Evolutionary conservation across 2,329 filamentous ascomycete genomes (phyloP).

Genomic region (Botrytis medusae): DNA sequence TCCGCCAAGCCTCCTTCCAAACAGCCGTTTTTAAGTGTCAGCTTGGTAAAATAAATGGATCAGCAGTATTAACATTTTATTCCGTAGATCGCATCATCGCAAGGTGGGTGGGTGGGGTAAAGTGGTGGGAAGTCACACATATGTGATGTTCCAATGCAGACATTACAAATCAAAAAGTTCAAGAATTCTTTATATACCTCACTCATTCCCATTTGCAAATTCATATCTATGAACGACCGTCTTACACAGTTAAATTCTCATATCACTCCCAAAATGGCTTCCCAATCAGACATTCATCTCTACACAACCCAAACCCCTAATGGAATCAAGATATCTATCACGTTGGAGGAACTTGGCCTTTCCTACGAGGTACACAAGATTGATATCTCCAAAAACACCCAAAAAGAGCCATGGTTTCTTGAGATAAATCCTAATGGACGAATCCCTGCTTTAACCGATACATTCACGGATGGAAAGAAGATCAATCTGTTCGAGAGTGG

Average conservation of each 20-base stretch:
- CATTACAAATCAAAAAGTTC: constrained; percentile 16
- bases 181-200: not conserved
- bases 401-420: constrained; percentile 86
- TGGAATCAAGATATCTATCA: constrained; percentile 85
- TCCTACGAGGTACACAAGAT: constrained; percentile 76
- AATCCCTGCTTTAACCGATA: constrained; percentile 85
- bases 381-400: constrained; percentile 71
- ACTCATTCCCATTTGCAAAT: not conserved
- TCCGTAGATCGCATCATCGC: constrained; percentile 6
- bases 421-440: constrained; percentile 92
- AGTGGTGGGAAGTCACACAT: not conserved
- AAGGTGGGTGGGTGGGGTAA: not conserved
- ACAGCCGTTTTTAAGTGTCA: not conserved
- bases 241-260: constrained; percentile 28
- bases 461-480: constrained; percentile 66
- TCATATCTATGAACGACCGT: constrained; percentile 29
- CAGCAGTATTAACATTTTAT: not conserved
- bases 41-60: constrained; percentile 3
- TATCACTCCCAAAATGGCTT: constrained; percentile 44
- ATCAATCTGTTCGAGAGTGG: constrained; percentile 83
- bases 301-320: constrained; percentile 79
- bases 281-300: constrained; percentile 38
- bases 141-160: not conserved
- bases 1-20: not conserved
- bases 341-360: constrained; percentile 79